Percentiles rank a stretch among this genome's conserved stretches.
Conservation (phyloP, 495 filamentous ascomycete species). For the Hypoxylon cercidicola region DNA sequence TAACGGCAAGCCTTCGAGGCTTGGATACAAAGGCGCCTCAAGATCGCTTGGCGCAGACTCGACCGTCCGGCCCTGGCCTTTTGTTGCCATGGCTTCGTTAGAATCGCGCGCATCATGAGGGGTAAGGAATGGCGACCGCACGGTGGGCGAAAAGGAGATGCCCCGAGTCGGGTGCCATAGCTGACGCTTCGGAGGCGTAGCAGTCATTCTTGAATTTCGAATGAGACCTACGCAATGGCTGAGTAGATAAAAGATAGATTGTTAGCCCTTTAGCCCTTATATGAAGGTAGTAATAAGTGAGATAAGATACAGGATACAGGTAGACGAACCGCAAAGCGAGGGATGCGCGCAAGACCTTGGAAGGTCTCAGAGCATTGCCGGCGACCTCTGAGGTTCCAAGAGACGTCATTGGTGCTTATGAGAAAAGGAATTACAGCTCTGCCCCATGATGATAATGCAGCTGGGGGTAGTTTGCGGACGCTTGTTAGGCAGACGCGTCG, state of each 20-base stretch:
- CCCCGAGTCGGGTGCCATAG: slow-evolving; percentile 55
- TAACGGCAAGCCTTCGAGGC: slow-evolving; percentile 6
- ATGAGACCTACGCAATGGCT: slow-evolving; percentile 21
- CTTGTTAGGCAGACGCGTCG: slow-evolving; percentile 39
- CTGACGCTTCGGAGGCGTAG: slow-evolving; percentile 39
- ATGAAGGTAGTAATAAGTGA: neutral
- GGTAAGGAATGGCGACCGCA: slow-evolving; percentile 25
- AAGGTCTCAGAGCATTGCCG: slow-evolving; percentile 42
- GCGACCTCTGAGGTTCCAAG: slow-evolving; percentile 32
- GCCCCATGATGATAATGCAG: slow-evolving; percentile 38
- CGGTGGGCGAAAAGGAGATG: slow-evolving; percentile 48
- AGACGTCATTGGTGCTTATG: slow-evolving; percentile 37
- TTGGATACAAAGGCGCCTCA: slow-evolving; percentile 10
- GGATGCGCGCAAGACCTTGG: slow-evolving; percentile 23
- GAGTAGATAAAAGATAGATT: neutral
- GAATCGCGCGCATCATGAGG: slow-evolving; percentile 19
- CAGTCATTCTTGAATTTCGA: slow-evolving; percentile 42
- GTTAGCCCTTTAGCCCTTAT: slow-evolving; percentile 12
- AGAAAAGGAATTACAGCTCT: slow-evolving; percentile 19
- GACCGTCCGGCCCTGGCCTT: neutral
- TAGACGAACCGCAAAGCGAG: slow-evolving; percentile 36
- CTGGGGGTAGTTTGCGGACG: slow-evolving; percentile 8
- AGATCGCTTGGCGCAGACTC: neutral
- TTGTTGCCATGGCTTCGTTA: neutral
- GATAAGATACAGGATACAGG: neutral